These are phyloP conservation scores for Trichoderma afroharzianum DNA, from an alignment of 2,329 filamentous ascomycete species.

Conservation along the genomic window DNA sequence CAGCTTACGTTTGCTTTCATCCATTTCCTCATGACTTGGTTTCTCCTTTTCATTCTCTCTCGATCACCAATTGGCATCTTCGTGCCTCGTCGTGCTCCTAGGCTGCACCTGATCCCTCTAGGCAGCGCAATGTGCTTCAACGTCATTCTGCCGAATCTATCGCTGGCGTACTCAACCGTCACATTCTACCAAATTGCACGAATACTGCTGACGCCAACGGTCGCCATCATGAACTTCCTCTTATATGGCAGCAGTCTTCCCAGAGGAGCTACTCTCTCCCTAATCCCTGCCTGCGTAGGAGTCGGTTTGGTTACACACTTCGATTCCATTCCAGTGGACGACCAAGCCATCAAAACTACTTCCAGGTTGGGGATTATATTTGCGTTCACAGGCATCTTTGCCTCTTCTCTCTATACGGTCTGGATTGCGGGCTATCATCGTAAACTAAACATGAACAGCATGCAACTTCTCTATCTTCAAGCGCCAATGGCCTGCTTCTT, in stretches of 20 bases:
- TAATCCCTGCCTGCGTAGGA: slow-evolving; percentile 60
- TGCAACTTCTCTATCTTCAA: slow-evolving; percentile 68
- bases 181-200: slow-evolving; percentile 69
- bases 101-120: slow-evolving; percentile 59
- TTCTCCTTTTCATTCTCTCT: slow-evolving; percentile 60
- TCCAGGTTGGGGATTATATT: slow-evolving; percentile 59
- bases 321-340: slow-evolving; percentile 52
- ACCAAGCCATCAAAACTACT: slow-evolving; percentile 52
- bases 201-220: slow-evolving; percentile 62
- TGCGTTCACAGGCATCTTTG: slow-evolving; percentile 60
- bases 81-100: slow-evolving; percentile 50
- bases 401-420: slow-evolving; percentile 64
- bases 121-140: slow-evolving; percentile 65
- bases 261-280: slow-evolving; percentile 47
- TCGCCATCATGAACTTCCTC: slow-evolving; percentile 62
- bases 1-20: slow-evolving; percentile 66
- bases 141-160: slow-evolving; percentile 66
- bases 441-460: slow-evolving; percentile 62
- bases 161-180: slow-evolving; percentile 63
- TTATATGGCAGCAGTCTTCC: slow-evolving; percentile 58
- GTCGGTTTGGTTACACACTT: slow-evolving; percentile 66
- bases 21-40: slow-evolving; percentile 64
- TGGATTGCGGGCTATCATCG: slow-evolving; percentile 65
- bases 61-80: slow-evolving; percentile 58
- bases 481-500: slow-evolving; percentile 60